These are phyloP conservation scores for Cruciata laevipes DNA, from an alignment of 257 asterid species.

Conservation along the genomic window DNA sequence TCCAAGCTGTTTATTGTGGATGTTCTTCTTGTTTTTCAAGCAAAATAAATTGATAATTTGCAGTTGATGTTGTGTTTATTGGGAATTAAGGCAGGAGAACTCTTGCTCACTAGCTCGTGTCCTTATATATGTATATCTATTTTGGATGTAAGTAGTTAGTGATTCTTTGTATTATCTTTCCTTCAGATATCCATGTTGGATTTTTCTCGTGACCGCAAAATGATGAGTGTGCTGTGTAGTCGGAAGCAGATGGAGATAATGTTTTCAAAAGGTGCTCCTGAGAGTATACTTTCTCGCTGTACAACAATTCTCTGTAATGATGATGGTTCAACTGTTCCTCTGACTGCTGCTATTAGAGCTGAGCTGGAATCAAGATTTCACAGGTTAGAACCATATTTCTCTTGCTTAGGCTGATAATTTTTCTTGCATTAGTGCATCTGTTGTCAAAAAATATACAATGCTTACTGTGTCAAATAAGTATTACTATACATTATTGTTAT, in stretches of 20 bases:
- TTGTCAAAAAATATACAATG: background rate
- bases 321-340: constrained; percentile 74
- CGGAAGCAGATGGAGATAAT: constrained; percentile 84
- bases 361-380: constrained; percentile 71
- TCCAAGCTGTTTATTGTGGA: background rate
- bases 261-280: constrained; percentile 99
- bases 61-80: background rate
- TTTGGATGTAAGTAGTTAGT: background rate
- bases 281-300: constrained; percentile 88
- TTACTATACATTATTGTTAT: background rate
- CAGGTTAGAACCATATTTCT: constrained; percentile 38
- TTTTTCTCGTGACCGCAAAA: constrained; percentile 97
- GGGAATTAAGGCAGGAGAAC: background rate
- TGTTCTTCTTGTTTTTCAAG: background rate
- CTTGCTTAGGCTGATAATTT: background rate
- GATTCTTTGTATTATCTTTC: constrained; percentile 20
- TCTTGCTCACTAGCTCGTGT: background rate
- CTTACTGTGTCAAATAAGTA: background rate
- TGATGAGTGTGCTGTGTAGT: constrained; percentile 99
- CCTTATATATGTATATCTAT: too few relatives aligned
- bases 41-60: background rate
- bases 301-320: constrained; percentile 78
- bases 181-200: constrained; percentile 81
- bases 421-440: background rate
- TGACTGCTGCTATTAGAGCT: constrained; percentile 70